Evolutionary conservation across 371 early-diverging fungal species (phyloP).

Genomic region (Parasitella parasitica): DNA sequence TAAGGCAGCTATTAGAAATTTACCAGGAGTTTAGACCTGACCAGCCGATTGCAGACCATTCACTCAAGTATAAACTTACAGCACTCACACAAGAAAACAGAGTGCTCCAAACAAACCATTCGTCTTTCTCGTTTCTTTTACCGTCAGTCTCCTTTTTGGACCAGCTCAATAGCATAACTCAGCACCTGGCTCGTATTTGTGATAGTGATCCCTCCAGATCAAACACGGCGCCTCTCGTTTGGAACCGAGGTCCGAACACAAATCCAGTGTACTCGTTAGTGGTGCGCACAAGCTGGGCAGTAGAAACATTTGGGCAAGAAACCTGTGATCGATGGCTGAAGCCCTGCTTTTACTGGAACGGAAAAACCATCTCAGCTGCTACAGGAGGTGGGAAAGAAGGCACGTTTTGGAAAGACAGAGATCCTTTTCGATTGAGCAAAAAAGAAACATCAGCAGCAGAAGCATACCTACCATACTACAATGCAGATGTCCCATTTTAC

Average conservation of each 20-base stretch:
- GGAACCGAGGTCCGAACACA: slow-evolving; percentile 70
- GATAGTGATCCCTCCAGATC: slow-evolving; percentile 28
- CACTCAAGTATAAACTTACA: slow-evolving; percentile 6
- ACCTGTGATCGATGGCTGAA: slow-evolving; percentile 50
- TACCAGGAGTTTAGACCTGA: slow-evolving; percentile 3
- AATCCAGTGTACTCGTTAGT: slow-evolving; percentile 69
- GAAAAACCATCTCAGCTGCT: slow-evolving; percentile 40
- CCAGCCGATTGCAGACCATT: slow-evolving; percentile 4
- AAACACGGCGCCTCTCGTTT: slow-evolving; percentile 39
- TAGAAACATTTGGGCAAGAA: slow-evolving; percentile 42
- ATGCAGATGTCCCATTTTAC: slow-evolving; percentile 22
- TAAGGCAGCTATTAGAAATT: slow-evolving; percentile 1
- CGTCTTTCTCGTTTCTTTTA: slow-evolving; percentile 49
- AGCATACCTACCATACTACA: slow-evolving; percentile 49
- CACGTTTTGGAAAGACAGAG: slow-evolving; percentile 56
- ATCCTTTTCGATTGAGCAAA: slow-evolving; percentile 52
- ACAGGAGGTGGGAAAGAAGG: slow-evolving; percentile 46
- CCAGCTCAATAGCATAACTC: slow-evolving; percentile 36
- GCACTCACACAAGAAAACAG: background rate
- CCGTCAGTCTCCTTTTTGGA: slow-evolving; percentile 49
- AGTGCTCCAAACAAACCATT: slow-evolving; percentile 11
- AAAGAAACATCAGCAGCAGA: slow-evolving; percentile 67
- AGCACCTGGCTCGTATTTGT: slow-evolving; percentile 50
- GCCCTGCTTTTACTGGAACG: slow-evolving; percentile 68
- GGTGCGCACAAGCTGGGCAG: slow-evolving; percentile 59